Evolutionary conservation across 2,329 filamentous ascomycete species (phyloP), one percentile per base, ranked within the genome.

Genomic region (Hymenoscyphus scutula): DNA sequence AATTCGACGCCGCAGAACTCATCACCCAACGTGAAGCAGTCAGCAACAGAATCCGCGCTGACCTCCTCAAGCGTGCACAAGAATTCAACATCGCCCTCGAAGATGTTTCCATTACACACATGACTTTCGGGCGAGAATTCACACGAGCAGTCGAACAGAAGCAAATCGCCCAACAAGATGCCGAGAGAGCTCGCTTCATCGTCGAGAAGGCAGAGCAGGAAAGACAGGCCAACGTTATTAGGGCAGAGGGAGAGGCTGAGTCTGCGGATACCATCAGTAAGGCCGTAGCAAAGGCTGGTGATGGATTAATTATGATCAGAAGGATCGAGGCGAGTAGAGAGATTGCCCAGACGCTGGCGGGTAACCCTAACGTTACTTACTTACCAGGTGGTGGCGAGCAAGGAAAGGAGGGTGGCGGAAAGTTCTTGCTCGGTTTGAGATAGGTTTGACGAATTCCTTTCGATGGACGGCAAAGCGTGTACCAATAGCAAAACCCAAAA

Each of bases 31-130:
- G 95, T 77, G 96, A 99, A 81, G 92, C 94, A 68, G 95, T 99
- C 73, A 94, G 89, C 68, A 89, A 97, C 79, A 90, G 93, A 73
- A 99, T 99, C 82, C 92, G 91, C 65, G 84, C 85, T 71, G 95
- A 99, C 77, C 87, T 99, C 57, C 89, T 95, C 75, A 92, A 90
- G 81, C 93, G 95, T 73, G 95, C 95, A 56, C 82, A 89, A 74
- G 95, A 99, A 79, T 99, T 99, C 87, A 97, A 99, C 84, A 99
- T 99, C 75, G 92, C 92, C 30, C 91, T 99, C 60, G 95, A 99
- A 80, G 95, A 99, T 75, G 95, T 99, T 64, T 96, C 92, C 75
- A 99, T 99, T 79, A 99, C 95, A 65, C 95, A 99, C 84, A 99
- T 99, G 95, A 99, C 95, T 59, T 99, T 99, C 76, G 95, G 95